Evolutionary conservation across 2,329 filamentous ascomycete genomes (phyloP).

Genomic region (Hypoxylon sp.): DNA sequence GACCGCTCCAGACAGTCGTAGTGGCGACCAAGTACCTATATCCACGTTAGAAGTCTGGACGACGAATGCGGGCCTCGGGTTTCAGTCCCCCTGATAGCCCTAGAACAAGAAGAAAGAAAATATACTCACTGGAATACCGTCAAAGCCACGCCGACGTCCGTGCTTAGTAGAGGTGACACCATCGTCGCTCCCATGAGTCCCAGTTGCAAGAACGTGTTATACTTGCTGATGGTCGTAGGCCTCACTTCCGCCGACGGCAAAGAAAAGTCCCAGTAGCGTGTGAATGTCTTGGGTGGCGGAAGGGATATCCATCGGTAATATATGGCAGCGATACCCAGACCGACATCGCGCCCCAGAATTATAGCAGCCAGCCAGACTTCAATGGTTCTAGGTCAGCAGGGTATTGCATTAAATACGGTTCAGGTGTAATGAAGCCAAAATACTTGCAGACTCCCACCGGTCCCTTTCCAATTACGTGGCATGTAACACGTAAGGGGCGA

Average conservation of each 20-base stretch:
- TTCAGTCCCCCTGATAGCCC: not conserved
- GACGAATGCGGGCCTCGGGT: not conserved
- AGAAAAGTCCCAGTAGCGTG: constrained; percentile 96
- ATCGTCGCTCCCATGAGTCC: constrained; percentile 87
- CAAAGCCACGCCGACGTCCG: constrained; percentile 67
- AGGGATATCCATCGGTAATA: constrained; percentile 97
- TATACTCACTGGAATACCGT: constrained; percentile 72
- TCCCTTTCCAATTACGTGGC: not conserved
- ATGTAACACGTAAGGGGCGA: constrained; percentile 1
- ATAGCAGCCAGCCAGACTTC: constrained; percentile 87
- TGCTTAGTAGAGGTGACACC: constrained; percentile 79
- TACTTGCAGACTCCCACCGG: not conserved
- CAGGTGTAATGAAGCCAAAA: not conserved
- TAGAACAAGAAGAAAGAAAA: constrained; percentile 2
- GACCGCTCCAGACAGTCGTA: constrained; percentile 93
- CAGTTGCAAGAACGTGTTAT: constrained; percentile 94
- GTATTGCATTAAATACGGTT: not conserved
- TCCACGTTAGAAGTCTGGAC: constrained; percentile 50
- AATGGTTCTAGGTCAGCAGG: constrained; percentile 17
- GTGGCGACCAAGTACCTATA: constrained; percentile 83
- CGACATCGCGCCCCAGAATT: constrained; percentile 89
- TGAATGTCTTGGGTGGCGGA: constrained; percentile 91
- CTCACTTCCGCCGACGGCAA: constrained; percentile 87
- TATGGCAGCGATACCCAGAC: constrained; percentile 85
- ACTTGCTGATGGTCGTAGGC: constrained; percentile 86